These are phyloP conservation scores for Cadophora sp. DNA, from an alignment of 2,329 filamentous ascomycete species.

Conservation along the genomic window DNA sequence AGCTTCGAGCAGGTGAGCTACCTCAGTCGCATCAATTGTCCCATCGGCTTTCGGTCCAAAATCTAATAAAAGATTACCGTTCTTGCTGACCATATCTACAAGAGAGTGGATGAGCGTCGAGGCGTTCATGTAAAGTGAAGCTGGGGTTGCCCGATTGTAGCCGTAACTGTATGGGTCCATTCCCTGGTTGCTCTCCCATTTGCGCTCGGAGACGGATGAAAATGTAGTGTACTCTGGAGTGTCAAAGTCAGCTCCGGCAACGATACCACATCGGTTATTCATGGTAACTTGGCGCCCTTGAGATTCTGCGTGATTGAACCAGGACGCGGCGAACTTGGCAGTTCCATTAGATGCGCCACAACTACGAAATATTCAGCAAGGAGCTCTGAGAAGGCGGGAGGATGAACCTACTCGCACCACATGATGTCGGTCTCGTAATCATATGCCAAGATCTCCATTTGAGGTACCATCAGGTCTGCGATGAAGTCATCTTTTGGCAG, in stretches of 20 bases:
- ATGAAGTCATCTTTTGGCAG: constrained; percentile 51
- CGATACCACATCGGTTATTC: constrained; percentile 62
- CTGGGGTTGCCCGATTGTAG: constrained; percentile 61
- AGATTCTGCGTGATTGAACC: constrained; percentile 49
- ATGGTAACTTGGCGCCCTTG: constrained; percentile 57
- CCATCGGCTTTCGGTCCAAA: constrained; percentile 63
- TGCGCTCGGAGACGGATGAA: constrained; percentile 55
- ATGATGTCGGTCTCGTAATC: constrained; percentile 54
- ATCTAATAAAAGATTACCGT: constrained; percentile 63
- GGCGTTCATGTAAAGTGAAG: constrained; percentile 58
- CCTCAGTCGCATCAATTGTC: constrained; percentile 56
- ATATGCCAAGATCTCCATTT: constrained; percentile 54
- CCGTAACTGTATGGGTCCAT: constrained; percentile 67
- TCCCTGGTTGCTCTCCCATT: constrained; percentile 66
- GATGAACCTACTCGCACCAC: too few relatives aligned
- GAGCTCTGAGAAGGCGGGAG: too few relatives aligned
- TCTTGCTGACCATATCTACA: constrained; percentile 60
- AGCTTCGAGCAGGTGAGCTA: constrained; percentile 54
- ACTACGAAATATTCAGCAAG: too few relatives aligned
- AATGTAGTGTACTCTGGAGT: constrained; percentile 64
- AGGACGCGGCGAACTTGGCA: constrained; percentile 49
- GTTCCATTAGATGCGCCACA: constrained; percentile 50
- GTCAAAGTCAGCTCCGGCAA: constrained; percentile 60
- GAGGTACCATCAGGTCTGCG: constrained; percentile 51
- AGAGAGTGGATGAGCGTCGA: constrained; percentile 53